These are phyloP conservation scores for Talaromyces piceae DNA, from an alignment of 2,329 filamentous ascomycete species.

Conservation along the genomic window DNA sequence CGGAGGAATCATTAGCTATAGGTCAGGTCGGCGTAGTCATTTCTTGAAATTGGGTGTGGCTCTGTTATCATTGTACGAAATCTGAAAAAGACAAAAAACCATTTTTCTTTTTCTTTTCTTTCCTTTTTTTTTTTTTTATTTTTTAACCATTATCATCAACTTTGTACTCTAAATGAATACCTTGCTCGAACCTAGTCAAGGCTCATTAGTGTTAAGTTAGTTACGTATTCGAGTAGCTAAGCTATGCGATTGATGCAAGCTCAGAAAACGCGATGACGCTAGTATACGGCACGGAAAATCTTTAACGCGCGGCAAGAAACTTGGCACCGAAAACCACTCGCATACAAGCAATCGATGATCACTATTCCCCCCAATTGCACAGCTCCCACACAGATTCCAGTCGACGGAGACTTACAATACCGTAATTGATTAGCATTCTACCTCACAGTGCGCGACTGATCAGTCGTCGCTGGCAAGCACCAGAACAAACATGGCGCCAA, in stretches of 20 bases:
- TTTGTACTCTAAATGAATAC: not conserved
- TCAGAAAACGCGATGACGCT: not conserved
- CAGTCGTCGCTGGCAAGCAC: not conserved
- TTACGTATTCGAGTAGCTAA: not conserved
- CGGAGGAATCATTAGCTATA: too few species aligned
- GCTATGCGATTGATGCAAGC: not conserved
- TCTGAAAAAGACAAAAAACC: too few species aligned
- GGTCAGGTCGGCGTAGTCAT: too few species aligned
- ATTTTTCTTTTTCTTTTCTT: too few species aligned
- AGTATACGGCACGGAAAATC: slow-evolving; percentile 19
- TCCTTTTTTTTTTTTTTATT: too few species aligned
- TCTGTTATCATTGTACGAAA: too few species aligned
- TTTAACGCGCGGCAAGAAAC: slow-evolving; percentile 12
- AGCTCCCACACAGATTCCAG: not conserved
- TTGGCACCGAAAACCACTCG: slow-evolving; percentile 1
- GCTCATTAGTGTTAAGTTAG: not conserved
- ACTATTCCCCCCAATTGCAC: too few species aligned
- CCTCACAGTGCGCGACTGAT: not conserved
- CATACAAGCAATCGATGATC: not conserved
- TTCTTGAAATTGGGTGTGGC: too few species aligned
- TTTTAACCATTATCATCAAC: not conserved
- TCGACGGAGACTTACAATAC: not conserved
- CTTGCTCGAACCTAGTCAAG: not conserved
- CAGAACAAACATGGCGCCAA: slow-evolving; percentile 41
- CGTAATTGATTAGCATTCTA: not conserved